Evolutionary conservation across 306 rosid species (phyloP).

Genomic region (Gleditsia sinensis): DNA sequence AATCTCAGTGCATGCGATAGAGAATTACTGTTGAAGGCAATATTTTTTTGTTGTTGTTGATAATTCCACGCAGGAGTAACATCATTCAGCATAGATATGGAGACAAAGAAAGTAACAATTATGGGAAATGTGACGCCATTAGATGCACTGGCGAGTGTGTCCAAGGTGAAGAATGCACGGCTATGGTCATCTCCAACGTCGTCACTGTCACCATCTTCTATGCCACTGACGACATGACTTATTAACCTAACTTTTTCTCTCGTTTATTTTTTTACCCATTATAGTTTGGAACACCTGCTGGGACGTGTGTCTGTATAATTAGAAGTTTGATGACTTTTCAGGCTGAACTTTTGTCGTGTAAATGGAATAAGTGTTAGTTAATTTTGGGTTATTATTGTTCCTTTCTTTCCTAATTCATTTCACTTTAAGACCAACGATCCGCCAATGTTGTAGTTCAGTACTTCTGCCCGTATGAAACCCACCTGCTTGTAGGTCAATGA

Average conservation of each 20-base stretch:
- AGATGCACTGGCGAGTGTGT: slow-evolving; percentile 64
- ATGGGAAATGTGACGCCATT: slow-evolving; percentile 62
- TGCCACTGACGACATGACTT: slow-evolving; percentile 40
- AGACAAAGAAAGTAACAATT: slow-evolving; percentile 70
- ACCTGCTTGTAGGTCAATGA: neutral
- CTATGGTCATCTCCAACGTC: slow-evolving; percentile 60
- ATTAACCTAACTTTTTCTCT: neutral
- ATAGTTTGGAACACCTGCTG: neutral
- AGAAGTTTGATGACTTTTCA: neutral
- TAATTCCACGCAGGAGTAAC: slow-evolving; percentile 78
- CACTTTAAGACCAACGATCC: too few relatives aligned
- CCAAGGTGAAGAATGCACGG: slow-evolving; percentile 79
- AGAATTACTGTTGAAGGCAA: neutral
- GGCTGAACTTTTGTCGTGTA: slow-evolving; percentile 9
- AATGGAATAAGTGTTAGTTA: neutral
- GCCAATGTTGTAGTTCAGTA: too few relatives aligned
- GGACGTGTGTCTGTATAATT: slow-evolving; percentile 14
- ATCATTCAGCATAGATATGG: slow-evolving; percentile 68
- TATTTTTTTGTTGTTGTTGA: neutral
- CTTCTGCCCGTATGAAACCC: slow-evolving; percentile 5
- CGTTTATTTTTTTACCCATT: neutral
- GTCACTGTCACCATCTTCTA: slow-evolving; percentile 37
- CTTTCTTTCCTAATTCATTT: too few relatives aligned
- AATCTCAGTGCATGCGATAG: too few relatives aligned
- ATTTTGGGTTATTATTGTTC: too few relatives aligned